Conservation (phyloP, 208 protist genomes). For the Jaenimonas drosophilae region DNA sequence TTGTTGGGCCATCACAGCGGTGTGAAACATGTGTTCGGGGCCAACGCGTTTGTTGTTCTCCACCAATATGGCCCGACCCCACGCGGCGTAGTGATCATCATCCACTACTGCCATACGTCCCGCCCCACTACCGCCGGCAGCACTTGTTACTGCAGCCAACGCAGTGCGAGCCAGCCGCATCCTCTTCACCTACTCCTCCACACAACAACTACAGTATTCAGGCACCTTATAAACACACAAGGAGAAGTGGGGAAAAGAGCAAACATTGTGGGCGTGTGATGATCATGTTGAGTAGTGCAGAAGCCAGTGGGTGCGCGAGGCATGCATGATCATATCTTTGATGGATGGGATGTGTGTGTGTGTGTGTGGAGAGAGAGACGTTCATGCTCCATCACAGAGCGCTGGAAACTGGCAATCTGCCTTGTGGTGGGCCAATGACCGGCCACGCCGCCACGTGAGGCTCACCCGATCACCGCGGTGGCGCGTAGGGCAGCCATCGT, state of each 20-base stretch:
- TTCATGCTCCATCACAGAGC: slow-evolving; percentile 52
- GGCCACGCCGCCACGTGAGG: slow-evolving; percentile 60
- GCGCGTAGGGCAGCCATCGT: slow-evolving; percentile 30
- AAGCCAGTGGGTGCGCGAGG: too few relatives aligned
- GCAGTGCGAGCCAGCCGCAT: too few relatives aligned
- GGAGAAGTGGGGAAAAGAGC: too few relatives aligned
- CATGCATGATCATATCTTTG: too few relatives aligned
- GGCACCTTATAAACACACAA: too few relatives aligned
- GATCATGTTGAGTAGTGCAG: too few relatives aligned
- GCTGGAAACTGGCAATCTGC: slow-evolving; percentile 27
- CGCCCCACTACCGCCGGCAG: too few relatives aligned
- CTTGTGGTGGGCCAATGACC: slow-evolving; percentile 22
- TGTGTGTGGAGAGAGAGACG: not conserved
- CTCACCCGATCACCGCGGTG: slow-evolving; percentile 42
- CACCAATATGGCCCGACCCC: slow-evolving; percentile 59
- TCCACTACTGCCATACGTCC: too few relatives aligned
- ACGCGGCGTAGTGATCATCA: slow-evolving; percentile 63
- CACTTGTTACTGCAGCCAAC: too few relatives aligned
- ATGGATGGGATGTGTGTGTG: not conserved
- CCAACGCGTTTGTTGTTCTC: slow-evolving; percentile 79
- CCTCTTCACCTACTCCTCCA: too few relatives aligned
- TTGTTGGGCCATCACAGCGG: slow-evolving; percentile 63
- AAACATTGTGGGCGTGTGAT: too few relatives aligned
- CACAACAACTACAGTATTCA: too few relatives aligned
- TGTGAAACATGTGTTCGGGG: slow-evolving; percentile 81